phyloP scores from a whole-genome alignment of 768 basidiomycete genomes.

The Suillus sp. region DNA sequence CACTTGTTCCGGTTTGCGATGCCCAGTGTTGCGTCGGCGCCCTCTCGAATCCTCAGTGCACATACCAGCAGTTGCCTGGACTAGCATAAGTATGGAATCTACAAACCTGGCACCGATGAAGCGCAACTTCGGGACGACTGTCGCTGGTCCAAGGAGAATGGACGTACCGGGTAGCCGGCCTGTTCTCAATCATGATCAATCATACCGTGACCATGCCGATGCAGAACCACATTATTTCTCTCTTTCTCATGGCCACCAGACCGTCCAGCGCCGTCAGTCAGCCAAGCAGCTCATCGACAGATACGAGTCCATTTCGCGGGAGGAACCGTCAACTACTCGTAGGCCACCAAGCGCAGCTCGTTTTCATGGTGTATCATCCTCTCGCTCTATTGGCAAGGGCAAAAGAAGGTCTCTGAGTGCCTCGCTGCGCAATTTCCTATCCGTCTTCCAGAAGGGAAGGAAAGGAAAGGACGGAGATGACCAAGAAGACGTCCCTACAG shows the following conservation, averaged over 20 bases:
- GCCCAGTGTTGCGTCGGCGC: background rate
- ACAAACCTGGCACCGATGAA: background rate
- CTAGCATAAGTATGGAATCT: background rate
- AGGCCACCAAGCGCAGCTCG: slow-evolving; percentile 17
- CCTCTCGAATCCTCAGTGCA: background rate
- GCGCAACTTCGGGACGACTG: background rate
- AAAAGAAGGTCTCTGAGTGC: slow-evolving; percentile 58
- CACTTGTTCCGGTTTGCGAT: background rate
- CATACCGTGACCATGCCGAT: background rate
- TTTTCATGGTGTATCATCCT: slow-evolving; percentile 18
- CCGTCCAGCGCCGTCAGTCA: slow-evolving; percentile 36
- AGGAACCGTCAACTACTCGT: slow-evolving; percentile 8
- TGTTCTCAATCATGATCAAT: background rate
- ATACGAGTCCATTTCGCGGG: slow-evolving; percentile 48
- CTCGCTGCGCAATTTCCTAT: slow-evolving; percentile 64
- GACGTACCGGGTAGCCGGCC: background rate
- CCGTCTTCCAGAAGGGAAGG: slow-evolving; percentile 62
- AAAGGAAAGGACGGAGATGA: slow-evolving; percentile 32
- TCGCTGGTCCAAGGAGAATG: slow-evolving; percentile 4
- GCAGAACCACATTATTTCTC: slow-evolving; percentile 6
- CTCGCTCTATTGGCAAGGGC: slow-evolving; percentile 35
- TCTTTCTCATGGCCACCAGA: slow-evolving; percentile 5
- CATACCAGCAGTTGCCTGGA: background rate
- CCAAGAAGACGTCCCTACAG: slow-evolving; percentile 20
- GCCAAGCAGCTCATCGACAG: slow-evolving; percentile 56